Conservation (phyloP, 371 early-diverging fungal species). For the Actinomortierella ambigua region DNA sequence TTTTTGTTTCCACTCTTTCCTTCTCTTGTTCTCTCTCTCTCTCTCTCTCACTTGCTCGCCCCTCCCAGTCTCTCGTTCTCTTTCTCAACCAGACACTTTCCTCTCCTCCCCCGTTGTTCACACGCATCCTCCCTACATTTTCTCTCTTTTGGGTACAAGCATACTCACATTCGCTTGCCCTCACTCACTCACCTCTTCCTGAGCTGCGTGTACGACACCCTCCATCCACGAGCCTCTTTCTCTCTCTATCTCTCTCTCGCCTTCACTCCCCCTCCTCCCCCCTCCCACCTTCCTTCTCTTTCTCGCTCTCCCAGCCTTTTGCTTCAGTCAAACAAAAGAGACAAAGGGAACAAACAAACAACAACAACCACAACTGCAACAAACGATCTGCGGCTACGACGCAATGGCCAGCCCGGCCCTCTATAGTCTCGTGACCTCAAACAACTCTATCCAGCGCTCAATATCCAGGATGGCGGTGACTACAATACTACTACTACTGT, state of each 20-base stretch:
- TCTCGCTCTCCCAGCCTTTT: neutral
- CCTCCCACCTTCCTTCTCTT: neutral
- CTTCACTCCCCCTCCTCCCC: slow-evolving; percentile 1
- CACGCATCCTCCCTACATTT: too few species aligned
- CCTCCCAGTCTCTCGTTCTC: neutral
- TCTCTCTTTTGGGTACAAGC: too few species aligned
- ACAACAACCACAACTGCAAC: too few species aligned
- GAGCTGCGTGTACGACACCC: too few species aligned
- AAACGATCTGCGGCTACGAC: neutral
- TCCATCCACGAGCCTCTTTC: too few species aligned
- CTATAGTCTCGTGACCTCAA: neutral
- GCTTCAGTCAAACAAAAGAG: neutral
- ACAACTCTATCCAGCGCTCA: neutral
- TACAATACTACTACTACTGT: slow-evolving; percentile 12
- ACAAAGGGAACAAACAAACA: too few species aligned
- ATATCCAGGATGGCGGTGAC: too few species aligned
- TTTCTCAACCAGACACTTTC: too few species aligned
- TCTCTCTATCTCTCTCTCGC: slow-evolving; percentile 5
- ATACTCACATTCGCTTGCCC: too few species aligned
- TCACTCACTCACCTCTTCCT: too few species aligned
- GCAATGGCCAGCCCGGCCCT: too few species aligned
- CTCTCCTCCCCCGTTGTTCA: too few species aligned
- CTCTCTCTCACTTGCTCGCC: neutral
- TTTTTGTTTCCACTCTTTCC: neutral
- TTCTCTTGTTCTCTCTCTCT: neutral